Percentiles rank a stretch among this genome's conserved stretches.
These are phyloP conservation scores for Lotmaria passim DNA, from an alignment of 208 protist species.

Conservation along the genomic window DNA sequence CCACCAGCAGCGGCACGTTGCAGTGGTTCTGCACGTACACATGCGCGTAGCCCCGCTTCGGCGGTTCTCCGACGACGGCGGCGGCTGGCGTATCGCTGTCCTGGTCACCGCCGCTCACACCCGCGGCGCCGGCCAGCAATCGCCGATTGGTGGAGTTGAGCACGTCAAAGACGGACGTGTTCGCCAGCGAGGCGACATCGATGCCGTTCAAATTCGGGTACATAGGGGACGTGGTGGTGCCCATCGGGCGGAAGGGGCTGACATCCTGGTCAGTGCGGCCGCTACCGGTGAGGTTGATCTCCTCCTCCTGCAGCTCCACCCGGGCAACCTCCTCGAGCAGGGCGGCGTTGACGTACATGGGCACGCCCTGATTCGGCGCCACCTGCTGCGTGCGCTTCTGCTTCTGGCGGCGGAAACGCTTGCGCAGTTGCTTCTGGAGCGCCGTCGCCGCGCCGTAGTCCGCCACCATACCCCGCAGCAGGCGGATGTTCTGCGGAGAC, in stretches of 20 bases:
- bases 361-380: constrained; percentile 33
- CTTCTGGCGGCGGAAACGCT: constrained; percentile 52
- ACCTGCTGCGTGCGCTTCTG: constrained; percentile 33
- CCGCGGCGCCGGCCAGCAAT: not conserved
- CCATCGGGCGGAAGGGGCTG: constrained; percentile 19
- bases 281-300: constrained; percentile 6
- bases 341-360: constrained; percentile 42
- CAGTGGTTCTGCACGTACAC: constrained; percentile 67
- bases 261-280: not conserved
- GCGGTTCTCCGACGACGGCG: constrained; percentile 7
- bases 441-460: constrained; percentile 59
- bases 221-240: constrained; percentile 10
- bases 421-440: constrained; percentile 65
- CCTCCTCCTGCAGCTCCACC: constrained; percentile 27
- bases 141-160: constrained; percentile 27
- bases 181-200: constrained; percentile 7
- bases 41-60: constrained; percentile 40
- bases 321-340: constrained; percentile 27
- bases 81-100: not conserved
- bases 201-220: constrained; percentile 22
- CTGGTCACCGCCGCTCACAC: not conserved
- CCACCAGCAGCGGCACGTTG: constrained; percentile 42
- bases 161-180: constrained; percentile 39
- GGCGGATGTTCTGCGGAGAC: constrained; percentile 71
- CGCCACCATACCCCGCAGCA: constrained; percentile 48